Evolutionary conservation across 768 basidiomycete species (phyloP).

Genomic region (Mycena chlorophos): DNA sequence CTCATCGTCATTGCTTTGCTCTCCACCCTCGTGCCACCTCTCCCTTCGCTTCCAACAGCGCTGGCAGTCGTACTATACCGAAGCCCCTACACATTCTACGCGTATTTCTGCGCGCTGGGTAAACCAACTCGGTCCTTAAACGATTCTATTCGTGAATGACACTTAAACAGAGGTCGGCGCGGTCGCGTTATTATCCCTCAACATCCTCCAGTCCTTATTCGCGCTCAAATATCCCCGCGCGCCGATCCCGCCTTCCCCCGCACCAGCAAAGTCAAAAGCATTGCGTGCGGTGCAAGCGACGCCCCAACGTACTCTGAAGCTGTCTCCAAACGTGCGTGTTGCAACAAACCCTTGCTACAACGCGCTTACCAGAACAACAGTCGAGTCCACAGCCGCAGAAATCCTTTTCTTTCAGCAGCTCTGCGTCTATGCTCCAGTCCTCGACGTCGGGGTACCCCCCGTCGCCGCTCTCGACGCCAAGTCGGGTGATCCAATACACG

Average conservation of each 20-base stretch:
- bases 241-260: slow-evolving; percentile 33
- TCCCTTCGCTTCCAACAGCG: slow-evolving; percentile 41
- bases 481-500: slow-evolving; percentile 38
- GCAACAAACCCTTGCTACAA: not conserved
- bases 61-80: slow-evolving; percentile 27
- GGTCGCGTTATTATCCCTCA: slow-evolving; percentile 37
- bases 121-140: slow-evolving; percentile 10
- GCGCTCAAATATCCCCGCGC: slow-evolving; percentile 47
- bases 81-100: slow-evolving; percentile 31
- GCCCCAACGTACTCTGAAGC: slow-evolving; percentile 38
- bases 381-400: slow-evolving; percentile 45
- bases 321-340: slow-evolving; percentile 42
- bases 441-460: slow-evolving; percentile 32
- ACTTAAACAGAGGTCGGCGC: slow-evolving; percentile 34
- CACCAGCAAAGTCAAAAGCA: slow-evolving; percentile 34
- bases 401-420: slow-evolving; percentile 42
- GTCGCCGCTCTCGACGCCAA: slow-evolving; percentile 45
- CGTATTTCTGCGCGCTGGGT: slow-evolving; percentile 43
- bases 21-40: slow-evolving; percentile 38
- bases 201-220: slow-evolving; percentile 41
- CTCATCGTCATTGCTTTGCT: slow-evolving; percentile 37
- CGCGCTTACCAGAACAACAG: slow-evolving; percentile 22
- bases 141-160: not conserved
- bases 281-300: slow-evolving; percentile 28
- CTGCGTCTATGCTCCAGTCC: slow-evolving; percentile 32